Evolutionary conservation across 805 yeast species (phyloP).

Genomic region (Candida germanica): DNA sequence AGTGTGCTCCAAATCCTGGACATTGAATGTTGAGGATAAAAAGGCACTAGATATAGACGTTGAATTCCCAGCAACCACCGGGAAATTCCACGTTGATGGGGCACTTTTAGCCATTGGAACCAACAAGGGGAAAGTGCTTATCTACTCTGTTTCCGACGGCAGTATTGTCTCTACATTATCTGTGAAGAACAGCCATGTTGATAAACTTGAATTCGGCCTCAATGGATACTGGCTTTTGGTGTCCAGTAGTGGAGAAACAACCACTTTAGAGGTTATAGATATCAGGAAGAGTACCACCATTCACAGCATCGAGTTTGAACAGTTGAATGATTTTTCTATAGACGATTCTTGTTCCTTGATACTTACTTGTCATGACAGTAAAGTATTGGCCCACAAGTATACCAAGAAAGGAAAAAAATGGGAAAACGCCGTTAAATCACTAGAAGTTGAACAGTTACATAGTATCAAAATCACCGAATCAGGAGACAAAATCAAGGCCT

Average conservation of each 20-base stretch:
- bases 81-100: conserved; percentile 48
- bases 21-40: conserved; percentile 15
- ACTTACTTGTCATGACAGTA: conserved; percentile 18
- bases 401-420: conserved; percentile 24
- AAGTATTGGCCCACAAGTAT: conserved; percentile 31
- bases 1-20: conserved; percentile 22
- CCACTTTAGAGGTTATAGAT: conserved; percentile 44
- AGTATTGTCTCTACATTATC: conserved; percentile 31
- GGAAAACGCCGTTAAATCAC: conserved; percentile 1
- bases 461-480: conserved; percentile 3
- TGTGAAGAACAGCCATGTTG: conserved; percentile 21
- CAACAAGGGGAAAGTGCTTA: conserved; percentile 26
- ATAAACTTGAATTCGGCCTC: conserved; percentile 48
- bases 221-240: conserved; percentile 65
- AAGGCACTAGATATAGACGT: neutral
- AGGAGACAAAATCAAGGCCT: neutral
- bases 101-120: conserved; percentile 41
- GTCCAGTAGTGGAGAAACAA: conserved; percentile 17
- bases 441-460: neutral
- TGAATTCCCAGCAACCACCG: conserved; percentile 14
- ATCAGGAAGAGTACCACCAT: conserved; percentile 38
- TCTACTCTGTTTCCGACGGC: conserved; percentile 41
- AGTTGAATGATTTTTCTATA: conserved; percentile 22
- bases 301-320: conserved; percentile 24
- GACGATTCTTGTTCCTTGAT: conserved; percentile 38